Evolutionary conservation across 2,329 filamentous ascomycete species (phyloP), one percentile per base, ranked within the genome.

Genomic region (Cercospora sp.): DNA sequence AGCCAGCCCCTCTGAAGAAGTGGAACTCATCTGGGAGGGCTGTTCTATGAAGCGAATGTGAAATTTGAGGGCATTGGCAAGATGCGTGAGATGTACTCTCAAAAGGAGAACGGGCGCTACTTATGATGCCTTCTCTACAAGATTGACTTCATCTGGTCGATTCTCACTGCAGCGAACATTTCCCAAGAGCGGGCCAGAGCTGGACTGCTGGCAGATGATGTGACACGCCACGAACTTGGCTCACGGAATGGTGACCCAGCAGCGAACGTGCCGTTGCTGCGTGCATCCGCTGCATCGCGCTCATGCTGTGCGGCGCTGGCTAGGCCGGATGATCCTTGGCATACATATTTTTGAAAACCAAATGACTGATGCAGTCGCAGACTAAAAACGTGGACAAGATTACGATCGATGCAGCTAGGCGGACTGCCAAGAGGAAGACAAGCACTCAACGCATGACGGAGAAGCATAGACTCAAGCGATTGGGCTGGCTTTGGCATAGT

Each of bases 261-360:
- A 55, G 30, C 55, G 5, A 37, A 37, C 26, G 10, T 18, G 16
- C 18, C 30, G n/a, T 59, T 24, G 9, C 55, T 59, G 55, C 28
- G 8, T 21, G 30, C 24, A 9, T 16, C 37, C 37, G 37, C 37
- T 55, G 49, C 49, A 55, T 28, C 24, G 30, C 32, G 16, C 55
- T 59, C 32, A 59, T 37, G 55, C 55, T 59, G 55, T 59, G 32
- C 16, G 28, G 55, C 30, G 10, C 28, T 24, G 28, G 55, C 55
- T 37, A 37, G 28, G 5, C 32, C 32, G n/a, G 18, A 59, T 18
- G 18, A 32, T 37, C 55, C 55, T 59, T 59, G 55, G 55, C 55
- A 59, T 59, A 59, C 55, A 59, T 59, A 59, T 59, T 59, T 55
- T 37, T 37, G 55, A 37, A 24, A 59, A 59, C 55, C 55, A 37